Base-by-base conservation (phyloP, 1,139 yeast species). In the Geotrichum australiense region DNA sequence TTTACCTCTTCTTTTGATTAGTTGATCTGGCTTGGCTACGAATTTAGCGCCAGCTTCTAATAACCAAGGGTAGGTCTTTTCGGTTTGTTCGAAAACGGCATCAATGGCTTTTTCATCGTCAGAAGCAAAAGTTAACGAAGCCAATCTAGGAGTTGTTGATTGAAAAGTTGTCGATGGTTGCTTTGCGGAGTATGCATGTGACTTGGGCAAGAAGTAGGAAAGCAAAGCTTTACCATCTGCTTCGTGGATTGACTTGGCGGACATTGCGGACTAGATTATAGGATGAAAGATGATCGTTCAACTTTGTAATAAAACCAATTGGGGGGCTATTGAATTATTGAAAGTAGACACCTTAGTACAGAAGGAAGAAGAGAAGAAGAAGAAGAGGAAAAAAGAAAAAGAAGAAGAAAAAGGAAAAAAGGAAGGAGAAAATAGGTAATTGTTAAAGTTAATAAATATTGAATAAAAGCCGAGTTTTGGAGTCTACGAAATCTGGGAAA, bases 171-270 rank as follows among this genome's bases (percentile, higher is more conserved):
- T 61, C 41, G 53, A 45, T 39, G 70, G 66, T 51, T 57, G 59
- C 11, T 47, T 35, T 39, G 50, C 50, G 42, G 58, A 47, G 53
- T 57, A 62, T 24, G 63, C 66, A 5, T 68, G 66, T 5, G 71
- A 63, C 46, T 60, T 59, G 38, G 69, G 64, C 46, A 68, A 54
- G 50, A 59, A 68, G 57, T 66, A 66, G 15, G 71, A 63, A 39
- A 68, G 59, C 43, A 68, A 56, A 23, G 72, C 72, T 53, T 68
- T 68, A 30, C 73, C 72, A 54, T 68, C 72, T 47, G 69, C 71
- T 53, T 68, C 72, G 47, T 67, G 65, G 43, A 68, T 68, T 16
- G 71, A 64, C 52, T 68, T 68, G 23, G 72, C 70, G 31, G 69
- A 63, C 71, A 66, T 67, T 23, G 19, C 31, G 26, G 33, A 14